phyloP scores from a whole-genome alignment of 2,329 filamentous ascomycete genomes.

The Pseudocercospora musae region DNA sequence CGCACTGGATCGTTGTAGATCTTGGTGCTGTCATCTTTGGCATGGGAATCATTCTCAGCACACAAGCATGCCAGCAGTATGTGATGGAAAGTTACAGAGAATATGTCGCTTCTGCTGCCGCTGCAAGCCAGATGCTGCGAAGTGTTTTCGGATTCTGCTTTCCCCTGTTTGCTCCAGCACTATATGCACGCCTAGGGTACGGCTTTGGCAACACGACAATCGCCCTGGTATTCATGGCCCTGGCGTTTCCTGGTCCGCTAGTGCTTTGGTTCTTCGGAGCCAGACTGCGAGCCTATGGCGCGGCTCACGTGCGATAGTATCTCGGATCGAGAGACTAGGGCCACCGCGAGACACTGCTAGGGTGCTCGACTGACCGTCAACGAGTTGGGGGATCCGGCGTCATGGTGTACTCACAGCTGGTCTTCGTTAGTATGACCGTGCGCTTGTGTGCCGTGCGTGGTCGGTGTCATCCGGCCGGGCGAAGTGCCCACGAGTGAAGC shows the following conservation, averaged over 20 bases:
- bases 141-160: constrained; percentile 35
- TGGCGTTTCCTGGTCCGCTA: constrained; percentile 17
- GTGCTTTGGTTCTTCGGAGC: constrained; percentile 17
- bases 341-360: no score
- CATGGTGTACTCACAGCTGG: no score
- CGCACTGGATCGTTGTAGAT: constrained; percentile 38
- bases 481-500: no score
- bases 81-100: constrained; percentile 45
- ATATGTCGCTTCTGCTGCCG: constrained; percentile 28
- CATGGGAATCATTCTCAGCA: constrained; percentile 6
- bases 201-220: constrained; percentile 36
- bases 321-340: no score
- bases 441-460: no score
- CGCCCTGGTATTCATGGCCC: constrained; percentile 11
- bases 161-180: constrained; percentile 34
- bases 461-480: no score
- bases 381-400: no score
- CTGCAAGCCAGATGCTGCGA: constrained; percentile 37
- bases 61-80: constrained; percentile 32
- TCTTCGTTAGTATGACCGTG: no score
- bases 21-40: constrained; percentile 9
- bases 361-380: no score
- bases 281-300: constrained; percentile 16
- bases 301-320: background rate
- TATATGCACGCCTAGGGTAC: constrained; percentile 34